phyloP scores from a whole-genome alignment of 495 filamentous ascomycete species.

The Daldinia concentrica region DNA sequence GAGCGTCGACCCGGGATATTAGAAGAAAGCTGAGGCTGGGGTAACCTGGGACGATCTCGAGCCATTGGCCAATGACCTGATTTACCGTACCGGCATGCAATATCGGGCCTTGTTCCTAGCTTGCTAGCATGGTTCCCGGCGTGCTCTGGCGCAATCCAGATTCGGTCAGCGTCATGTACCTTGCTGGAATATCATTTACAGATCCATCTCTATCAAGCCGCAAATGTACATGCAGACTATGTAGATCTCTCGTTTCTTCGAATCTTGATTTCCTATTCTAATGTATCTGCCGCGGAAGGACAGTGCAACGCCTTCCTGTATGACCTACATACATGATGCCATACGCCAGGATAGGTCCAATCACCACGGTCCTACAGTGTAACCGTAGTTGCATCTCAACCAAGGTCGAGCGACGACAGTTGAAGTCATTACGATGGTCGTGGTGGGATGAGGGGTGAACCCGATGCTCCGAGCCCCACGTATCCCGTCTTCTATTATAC shows the following conservation, averaged over 20 bases:
- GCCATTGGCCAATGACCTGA: constrained; percentile 45
- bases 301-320: constrained; percentile 42
- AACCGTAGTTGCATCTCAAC: constrained; percentile 37
- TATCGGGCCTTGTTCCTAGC: constrained; percentile 45
- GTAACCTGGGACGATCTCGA: constrained; percentile 43
- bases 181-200: constrained; percentile 32
- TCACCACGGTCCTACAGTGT: constrained; percentile 29
- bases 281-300: constrained; percentile 39
- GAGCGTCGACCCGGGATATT: constrained; percentile 27
- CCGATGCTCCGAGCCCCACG: constrained; percentile 39
- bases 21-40: constrained; percentile 38
- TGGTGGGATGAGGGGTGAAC: constrained; percentile 35
- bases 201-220: constrained; percentile 33
- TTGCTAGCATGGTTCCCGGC: constrained; percentile 38
- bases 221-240: constrained; percentile 36
- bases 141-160: constrained; percentile 40
- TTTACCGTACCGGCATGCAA: constrained; percentile 43
- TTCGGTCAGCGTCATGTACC: constrained; percentile 41
- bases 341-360: constrained; percentile 34
- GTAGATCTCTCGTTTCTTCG: constrained; percentile 40
- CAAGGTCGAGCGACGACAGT: constrained; percentile 34
- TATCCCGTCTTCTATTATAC: constrained; percentile 13
- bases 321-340: constrained; percentile 45
- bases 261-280: constrained; percentile 39
- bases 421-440: constrained; percentile 30